These are phyloP conservation scores for Lipomyces yamadae DNA, from an alignment of 805 yeast genomes.

Conservation along the genomic window DNA sequence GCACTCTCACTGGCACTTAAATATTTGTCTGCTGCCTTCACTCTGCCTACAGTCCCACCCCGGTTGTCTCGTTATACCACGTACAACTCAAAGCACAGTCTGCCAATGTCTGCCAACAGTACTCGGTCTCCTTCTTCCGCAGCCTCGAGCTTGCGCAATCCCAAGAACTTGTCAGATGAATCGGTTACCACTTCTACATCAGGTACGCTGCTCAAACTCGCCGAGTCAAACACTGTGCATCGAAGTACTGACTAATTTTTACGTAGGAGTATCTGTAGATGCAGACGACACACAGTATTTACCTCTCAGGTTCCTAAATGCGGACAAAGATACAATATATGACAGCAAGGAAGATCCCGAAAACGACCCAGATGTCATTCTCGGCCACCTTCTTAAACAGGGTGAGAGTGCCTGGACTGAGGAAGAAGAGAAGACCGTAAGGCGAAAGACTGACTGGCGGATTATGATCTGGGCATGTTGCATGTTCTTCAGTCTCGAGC, in stretches of 20 bases:
- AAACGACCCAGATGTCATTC: conserved; percentile 31
- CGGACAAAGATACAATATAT: conserved; percentile 5
- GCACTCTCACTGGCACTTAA: too few species aligned
- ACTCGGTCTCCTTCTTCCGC: not conserved
- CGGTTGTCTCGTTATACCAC: not conserved
- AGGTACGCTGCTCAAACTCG: conserved; percentile 1
- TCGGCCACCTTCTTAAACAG: conserved; percentile 21
- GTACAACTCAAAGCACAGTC: not conserved
- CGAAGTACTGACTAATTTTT: not conserved
- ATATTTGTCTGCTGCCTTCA: too few species aligned
- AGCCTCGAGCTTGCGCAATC: not conserved
- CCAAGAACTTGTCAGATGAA: not conserved
- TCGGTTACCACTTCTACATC: not conserved
- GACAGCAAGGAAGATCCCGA: conserved; percentile 20
- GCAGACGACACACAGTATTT: not conserved
- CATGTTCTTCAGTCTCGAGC: conserved; percentile 61
- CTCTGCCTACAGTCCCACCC: not conserved
- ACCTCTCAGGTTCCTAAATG: not conserved
- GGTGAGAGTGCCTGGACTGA: conserved; percentile 51
- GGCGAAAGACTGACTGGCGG: conserved; percentile 58
- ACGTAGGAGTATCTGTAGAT: not conserved
- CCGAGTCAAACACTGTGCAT: not conserved
- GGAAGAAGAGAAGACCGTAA: conserved; percentile 55
- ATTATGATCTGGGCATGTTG: conserved; percentile 61
- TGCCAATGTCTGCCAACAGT: not conserved